These are phyloP conservation scores for Thalassiosira mediterranea DNA, from an alignment of 352 stramenopile genomes.

Conservation along the genomic window DNA sequence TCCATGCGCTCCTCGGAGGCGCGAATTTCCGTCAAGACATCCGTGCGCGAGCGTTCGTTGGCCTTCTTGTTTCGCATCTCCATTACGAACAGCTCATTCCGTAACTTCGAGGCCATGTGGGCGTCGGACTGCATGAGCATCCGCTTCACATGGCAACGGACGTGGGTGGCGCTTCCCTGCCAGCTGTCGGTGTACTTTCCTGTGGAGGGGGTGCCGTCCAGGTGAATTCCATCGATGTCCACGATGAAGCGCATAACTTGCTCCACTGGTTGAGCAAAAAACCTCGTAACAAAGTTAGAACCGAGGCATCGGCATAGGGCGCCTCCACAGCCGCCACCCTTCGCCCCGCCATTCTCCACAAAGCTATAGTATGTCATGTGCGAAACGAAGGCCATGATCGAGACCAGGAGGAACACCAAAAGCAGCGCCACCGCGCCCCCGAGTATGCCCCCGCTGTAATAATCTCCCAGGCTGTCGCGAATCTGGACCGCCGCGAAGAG, in stretches of 20 bases:
- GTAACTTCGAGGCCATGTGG: constrained; percentile 36
- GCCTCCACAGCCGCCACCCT: constrained; percentile 37
- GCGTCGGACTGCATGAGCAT: constrained; percentile 51
- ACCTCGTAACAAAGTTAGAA: constrained; percentile 30
- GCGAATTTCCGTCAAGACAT: constrained; percentile 56
- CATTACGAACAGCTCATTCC: constrained; percentile 47
- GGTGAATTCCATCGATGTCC: constrained; percentile 53
- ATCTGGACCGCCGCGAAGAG: constrained; percentile 47
- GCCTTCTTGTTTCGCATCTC: constrained; percentile 45
- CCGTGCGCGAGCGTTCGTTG: constrained; percentile 42
- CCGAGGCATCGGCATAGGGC: constrained; percentile 27
- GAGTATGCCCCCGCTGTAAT: constrained; percentile 51
- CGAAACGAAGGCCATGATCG: constrained; percentile 56
- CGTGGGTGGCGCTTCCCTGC: constrained; percentile 53
- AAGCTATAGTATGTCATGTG: constrained; percentile 63
- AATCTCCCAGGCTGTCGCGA: constrained; percentile 37
- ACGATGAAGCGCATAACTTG: constrained; percentile 42
- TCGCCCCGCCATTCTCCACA: constrained; percentile 44
- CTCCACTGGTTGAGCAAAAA: constrained; percentile 47
- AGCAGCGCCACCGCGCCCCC: constrained; percentile 40
- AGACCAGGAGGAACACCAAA: constrained; percentile 54
- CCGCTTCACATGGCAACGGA: constrained; percentile 49
- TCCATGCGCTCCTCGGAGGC: constrained; percentile 55
- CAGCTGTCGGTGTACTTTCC: constrained; percentile 56
- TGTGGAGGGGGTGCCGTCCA: constrained; percentile 45